Base-by-base conservation (phyloP, 345 rosid genomes). In the Clarkia xantiana region DNA sequence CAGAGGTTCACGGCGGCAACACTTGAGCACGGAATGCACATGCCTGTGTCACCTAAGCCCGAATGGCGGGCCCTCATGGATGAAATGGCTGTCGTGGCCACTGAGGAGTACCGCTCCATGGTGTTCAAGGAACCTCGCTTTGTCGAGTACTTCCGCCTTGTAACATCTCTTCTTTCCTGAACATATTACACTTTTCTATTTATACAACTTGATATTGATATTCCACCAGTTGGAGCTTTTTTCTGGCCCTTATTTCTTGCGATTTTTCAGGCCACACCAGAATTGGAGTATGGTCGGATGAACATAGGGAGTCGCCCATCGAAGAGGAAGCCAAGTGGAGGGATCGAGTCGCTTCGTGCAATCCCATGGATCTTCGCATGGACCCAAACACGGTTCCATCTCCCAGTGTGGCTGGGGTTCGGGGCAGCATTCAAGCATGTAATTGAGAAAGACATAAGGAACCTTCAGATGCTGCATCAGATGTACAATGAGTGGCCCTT, bases 331-430 rank as follows among this genome's bases (percentile, higher is more conserved):
- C 95, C 95, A 14, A 87, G 95, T 41, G 95, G 96, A 20, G 98
- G 98, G 40, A 91, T 91, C 2, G 96, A 84, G 67, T 78, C 95
- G 49, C 94, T 91, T 8, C 83, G 99, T 53, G 99, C 99, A 42
- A 91, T 91, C 63, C 98, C 99, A 17, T 91, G 99, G 99, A 84
- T 91, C 59, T 91, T 91, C 78, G 99, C 99, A 4, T 91, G 99
- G 99, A 87, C 99, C 0, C 99, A 91, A 57, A 91, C 96, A 16
- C 78, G 99, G 64, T 91, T 91, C 62, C 95, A 84, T 72, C 96
- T 91, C 53, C 99, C 96, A 0, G 96, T 84, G 18, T 91, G 99
- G 99, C 79, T 91, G 25, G 99, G 99, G 36, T 84, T 87, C 55
- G 94, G 99, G 57, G 87, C 76, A 15, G 99, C 95, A 14, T 84